Evolutionary conservation across 176 grass and related monocot genomes (phyloP).

Genomic region (Echinochloa phyllopogon): DNA sequence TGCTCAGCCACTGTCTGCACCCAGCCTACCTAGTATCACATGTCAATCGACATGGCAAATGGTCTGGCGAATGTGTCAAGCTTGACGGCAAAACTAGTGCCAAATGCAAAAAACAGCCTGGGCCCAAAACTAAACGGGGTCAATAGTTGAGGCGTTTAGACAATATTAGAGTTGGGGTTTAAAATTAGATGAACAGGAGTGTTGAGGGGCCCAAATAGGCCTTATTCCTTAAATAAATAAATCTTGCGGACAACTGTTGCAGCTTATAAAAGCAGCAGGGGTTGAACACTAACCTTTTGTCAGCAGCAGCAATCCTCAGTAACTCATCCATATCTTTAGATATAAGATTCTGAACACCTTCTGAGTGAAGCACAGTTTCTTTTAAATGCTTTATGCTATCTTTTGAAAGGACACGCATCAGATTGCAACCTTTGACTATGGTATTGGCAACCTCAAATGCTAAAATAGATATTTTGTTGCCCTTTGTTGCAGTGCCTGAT

Average conservation of each 20-base stretch:
- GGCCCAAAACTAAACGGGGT: too few species aligned
- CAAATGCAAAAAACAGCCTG: too few species aligned
- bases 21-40: too few species aligned
- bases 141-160: too few species aligned
- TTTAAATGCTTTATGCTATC: slow-evolving; percentile 94
- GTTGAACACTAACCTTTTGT: slow-evolving; percentile 81
- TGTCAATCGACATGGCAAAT: too few species aligned
- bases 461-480: slow-evolving; percentile 89
- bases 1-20: too few species aligned
- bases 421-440: slow-evolving; percentile 89
- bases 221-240: slow-evolving; percentile 15
- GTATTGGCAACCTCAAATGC: slow-evolving; percentile 99
- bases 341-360: slow-evolving; percentile 91
- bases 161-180: too few species aligned
- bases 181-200: too few species aligned
- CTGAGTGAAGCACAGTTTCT: slow-evolving; percentile 86
- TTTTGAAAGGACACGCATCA: slow-evolving; percentile 90
- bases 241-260: slow-evolving; percentile 20
- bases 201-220: neutral
- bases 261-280: slow-evolving; percentile 18
- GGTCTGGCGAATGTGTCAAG: too few species aligned
- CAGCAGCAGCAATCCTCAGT: slow-evolving; percentile 74
- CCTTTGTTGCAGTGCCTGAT: slow-evolving; percentile 71
- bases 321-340: slow-evolving; percentile 97
- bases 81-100: too few species aligned